Evolutionary conservation across 352 stramenopile species (phyloP), one percentile per base, ranked within the genome.

Genomic region (Phytophthora quininea): DNA sequence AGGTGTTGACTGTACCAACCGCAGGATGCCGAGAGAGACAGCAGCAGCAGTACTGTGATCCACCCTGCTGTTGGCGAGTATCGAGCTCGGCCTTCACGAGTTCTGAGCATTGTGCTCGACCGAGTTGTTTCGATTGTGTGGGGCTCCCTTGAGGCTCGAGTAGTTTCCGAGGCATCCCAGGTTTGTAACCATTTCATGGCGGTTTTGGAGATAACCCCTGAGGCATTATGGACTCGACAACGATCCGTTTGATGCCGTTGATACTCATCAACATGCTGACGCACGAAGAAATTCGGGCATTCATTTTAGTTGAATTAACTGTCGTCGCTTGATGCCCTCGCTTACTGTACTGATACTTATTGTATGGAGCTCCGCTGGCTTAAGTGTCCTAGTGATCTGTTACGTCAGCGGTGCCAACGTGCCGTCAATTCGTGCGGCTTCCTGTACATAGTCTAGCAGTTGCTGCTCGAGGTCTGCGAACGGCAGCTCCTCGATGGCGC

Each of bases 401-500:
- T 4, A 64, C 58, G 27, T 72, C 32, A 46, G 61, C 58, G 31
- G 53, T 24, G 63, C 43, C 31, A 65, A 27, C 47, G 59, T 73
- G 38, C 58, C 71, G 32, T 69, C 63, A n/a, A 85, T 75, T 4
- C 52, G 54, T 4, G 61, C 74, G 4, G 76, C 80, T 24, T 88
- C 71, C 0, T 71, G 52, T 9, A 83, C 72, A 52, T 72, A 86
- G 14, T 70, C 68, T 46, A 89, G 57, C 48, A 89, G 54, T 35
- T 64, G 62, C 29, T 69, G 27, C 54, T 89, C 80, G n/a, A 89
- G 68, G 3, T 42, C 57, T 0, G 71, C 78, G 35, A 89, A 89
- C 48, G 80, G 69, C 33, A 84, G 15, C 29, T 79, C 58, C 3
- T 66, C 53, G 15, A 89, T 62, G 14, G 76, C 57, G 49, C 62